These are phyloP conservation scores for Exophiala sideris DNA, from an alignment of 2,329 filamentous ascomycete species.

Conservation along the genomic window DNA sequence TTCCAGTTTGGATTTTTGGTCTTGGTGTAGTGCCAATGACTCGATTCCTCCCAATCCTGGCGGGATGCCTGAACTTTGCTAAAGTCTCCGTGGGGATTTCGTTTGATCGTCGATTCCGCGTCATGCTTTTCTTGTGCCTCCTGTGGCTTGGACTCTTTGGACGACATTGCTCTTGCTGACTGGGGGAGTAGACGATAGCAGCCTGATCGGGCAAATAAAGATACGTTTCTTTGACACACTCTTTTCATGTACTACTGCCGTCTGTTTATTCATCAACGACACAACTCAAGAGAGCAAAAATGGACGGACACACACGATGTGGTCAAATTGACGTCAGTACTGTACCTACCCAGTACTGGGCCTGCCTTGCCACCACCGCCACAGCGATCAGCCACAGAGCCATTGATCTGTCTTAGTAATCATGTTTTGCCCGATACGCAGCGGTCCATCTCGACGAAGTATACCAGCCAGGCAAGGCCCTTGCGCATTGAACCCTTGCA, in stretches of 20 bases:
- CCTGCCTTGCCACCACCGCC: no score
- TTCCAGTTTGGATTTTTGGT: conserved; percentile 43
- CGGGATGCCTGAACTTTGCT: conserved; percentile 40
- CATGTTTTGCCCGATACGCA: no score
- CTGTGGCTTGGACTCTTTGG: conserved; percentile 12
- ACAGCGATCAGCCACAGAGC: no score
- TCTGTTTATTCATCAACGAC: not conserved
- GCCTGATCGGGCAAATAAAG: not conserved
- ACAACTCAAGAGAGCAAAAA: no score
- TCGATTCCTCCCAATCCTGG: conserved; percentile 38
- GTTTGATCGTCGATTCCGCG: conserved; percentile 38
- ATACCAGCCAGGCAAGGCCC: no score
- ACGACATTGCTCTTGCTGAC: not conserved
- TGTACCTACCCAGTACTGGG: no score
- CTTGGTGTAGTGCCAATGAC: conserved; percentile 38
- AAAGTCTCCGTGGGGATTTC: conserved; percentile 37
- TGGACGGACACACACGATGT: no score
- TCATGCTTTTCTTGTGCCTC: conserved; percentile 33
- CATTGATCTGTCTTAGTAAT: no score
- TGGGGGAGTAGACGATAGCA: not conserved
- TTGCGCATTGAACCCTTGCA: no score
- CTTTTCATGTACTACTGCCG: not conserved
- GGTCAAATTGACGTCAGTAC: no score
- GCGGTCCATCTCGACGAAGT: no score
- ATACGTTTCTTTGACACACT: not conserved